phyloP scores from a whole-genome alignment of 1,139 yeast species.

The Diutina pseudorugosa region DNA sequence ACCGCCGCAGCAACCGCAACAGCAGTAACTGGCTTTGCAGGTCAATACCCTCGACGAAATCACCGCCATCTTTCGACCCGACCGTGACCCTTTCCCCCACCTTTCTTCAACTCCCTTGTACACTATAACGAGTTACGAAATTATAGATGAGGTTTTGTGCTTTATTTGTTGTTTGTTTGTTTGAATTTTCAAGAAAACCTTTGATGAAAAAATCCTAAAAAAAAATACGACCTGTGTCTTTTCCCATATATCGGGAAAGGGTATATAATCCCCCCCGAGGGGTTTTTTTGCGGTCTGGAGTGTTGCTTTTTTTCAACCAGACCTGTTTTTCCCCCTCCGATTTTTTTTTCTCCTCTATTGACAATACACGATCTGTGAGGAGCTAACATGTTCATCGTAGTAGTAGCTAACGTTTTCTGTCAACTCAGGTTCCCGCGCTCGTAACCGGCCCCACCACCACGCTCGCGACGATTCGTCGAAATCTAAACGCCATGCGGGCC shows the following conservation, averaged over 20 bases:
- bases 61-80: background rate
- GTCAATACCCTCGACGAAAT: conserved; percentile 6
- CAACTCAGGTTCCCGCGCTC: background rate
- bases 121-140: conserved; percentile 4
- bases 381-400: background rate
- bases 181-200: background rate
- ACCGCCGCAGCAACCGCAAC: conserved; percentile 17
- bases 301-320: conserved; percentile 3
- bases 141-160: conserved; percentile 3
- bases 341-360: background rate
- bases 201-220: background rate
- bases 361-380: background rate
- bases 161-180: conserved; percentile 2
- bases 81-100: conserved; percentile 4
- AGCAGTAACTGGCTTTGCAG: conserved; percentile 8
- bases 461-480: too few species aligned
- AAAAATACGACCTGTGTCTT: background rate
- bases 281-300: conserved; percentile 3
- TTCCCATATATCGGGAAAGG: background rate
- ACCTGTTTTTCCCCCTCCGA: background rate
- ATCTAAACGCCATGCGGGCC: too few species aligned
- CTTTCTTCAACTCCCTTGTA: background rate
- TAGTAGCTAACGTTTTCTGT: background rate
- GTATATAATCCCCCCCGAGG: background rate
- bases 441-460: background rate